phyloP scores from a whole-genome alignment of 2,329 filamentous ascomycete species.

The Catunica adiposa region DNA sequence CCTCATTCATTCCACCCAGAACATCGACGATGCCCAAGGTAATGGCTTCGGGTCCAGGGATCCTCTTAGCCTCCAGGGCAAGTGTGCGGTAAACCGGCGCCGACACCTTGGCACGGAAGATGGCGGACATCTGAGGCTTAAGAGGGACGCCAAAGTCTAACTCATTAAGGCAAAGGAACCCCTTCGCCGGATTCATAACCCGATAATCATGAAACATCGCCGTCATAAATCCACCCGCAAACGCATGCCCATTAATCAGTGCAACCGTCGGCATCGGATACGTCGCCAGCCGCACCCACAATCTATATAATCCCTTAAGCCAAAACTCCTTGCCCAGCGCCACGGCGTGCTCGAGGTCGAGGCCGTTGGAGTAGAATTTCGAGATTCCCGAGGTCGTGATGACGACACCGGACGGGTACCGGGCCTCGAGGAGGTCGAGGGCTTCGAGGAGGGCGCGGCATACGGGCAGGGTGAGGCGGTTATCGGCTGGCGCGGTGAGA shows the following conservation, averaged over 20 bases:
- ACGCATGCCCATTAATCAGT: conserved; percentile 65
- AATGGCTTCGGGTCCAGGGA: conserved; percentile 44
- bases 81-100: conserved; percentile 42
- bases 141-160: conserved; percentile 65
- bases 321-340: conserved; percentile 45
- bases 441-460: conserved; percentile 51
- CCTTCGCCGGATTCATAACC: conserved; percentile 51
- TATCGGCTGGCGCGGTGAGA: conserved; percentile 56
- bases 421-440: conserved; percentile 55
- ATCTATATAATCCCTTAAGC: conserved; percentile 21
- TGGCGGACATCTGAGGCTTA: conserved; percentile 52
- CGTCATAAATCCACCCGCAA: conserved; percentile 67
- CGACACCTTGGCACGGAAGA: conserved; percentile 56
- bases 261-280: conserved; percentile 72
- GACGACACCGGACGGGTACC: conserved; percentile 52
- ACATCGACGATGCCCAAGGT: conserved; percentile 52
- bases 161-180: conserved; percentile 70
- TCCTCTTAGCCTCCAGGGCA: conserved; percentile 58
- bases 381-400: conserved; percentile 57
- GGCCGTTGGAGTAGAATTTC: conserved; percentile 72
- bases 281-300: conserved; percentile 16
- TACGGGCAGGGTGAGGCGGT: conserved; percentile 54
- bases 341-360: conserved; percentile 56
- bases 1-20: conserved; percentile 47
- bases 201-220: conserved; percentile 74